Evolutionary conservation across 768 basidiomycete species (phyloP), one percentile per base, ranked within the genome.

Genomic region (Leccinum ochraceum): DNA sequence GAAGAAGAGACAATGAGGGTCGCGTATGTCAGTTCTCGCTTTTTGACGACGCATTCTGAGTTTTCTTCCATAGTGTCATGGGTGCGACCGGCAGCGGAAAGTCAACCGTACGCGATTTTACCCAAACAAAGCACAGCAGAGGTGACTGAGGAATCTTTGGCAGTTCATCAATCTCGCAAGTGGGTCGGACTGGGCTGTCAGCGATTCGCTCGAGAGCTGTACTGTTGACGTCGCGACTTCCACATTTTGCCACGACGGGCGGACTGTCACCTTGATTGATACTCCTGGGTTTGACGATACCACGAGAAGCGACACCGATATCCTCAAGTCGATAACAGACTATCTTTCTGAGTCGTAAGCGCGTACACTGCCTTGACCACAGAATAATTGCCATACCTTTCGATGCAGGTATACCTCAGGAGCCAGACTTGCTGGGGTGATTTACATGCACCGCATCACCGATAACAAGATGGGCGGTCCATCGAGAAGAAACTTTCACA

Each of bases 251-350:
- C 66, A 83, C 11, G 78, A 81, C 44, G 81, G 78, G 3, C 70
- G 69, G 10, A 66, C 57, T 16, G 74, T 86, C 37, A 78, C 72
- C 0, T 67, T 87, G 17, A 78, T 87, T 51, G 86, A 86, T 63
- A 86, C 85, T 0, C 85, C 85, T 0, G 85, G 85, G 6, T 86
- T 86, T 58, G 85, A 85, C 61, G 83, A 86, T 64, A 81, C 83
- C 3, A 61, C 55, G 10, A 75, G 73, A 53, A 80, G 76, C 51
- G 83, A 84, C 55, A 75, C 78, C 0, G 80, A 80, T 16, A 70
- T 85, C 14, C 69, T 84, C 28, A 60, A 57, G 37, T 78, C 79
- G 68, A 83, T 83, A 39, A 78, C 82, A 63, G 76, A 34, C 20
- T 67, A 67, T 28, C 69, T 73, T n/a, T 30, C 65, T 5, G 57